A percentile compares a stretch with the other conserved stretches of the same genome.
These are phyloP conservation scores for Fusarium verrucosum DNA, from an alignment of 2,329 filamentous ascomycete genomes.

Conservation along the genomic window DNA sequence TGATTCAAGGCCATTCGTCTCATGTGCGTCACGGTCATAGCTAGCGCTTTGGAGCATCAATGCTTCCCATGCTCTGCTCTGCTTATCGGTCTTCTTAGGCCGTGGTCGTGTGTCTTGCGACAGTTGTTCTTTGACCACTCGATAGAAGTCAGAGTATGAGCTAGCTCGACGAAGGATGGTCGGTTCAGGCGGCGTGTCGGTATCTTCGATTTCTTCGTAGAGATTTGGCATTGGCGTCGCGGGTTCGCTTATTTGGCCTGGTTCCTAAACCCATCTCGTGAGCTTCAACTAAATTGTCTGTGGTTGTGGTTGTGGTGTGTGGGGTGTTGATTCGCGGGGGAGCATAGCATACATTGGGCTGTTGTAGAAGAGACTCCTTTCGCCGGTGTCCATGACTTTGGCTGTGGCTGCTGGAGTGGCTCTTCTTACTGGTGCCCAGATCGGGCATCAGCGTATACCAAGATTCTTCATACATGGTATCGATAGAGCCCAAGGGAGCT, in stretches of 20 bases:
- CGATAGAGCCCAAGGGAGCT: constrained; percentile 30
- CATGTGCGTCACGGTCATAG: constrained; percentile 37
- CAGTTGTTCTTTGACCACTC: constrained; percentile 66
- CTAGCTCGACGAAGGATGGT: constrained; percentile 72
- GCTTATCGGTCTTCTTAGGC: constrained; percentile 53
- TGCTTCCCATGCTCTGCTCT: constrained; percentile 61
- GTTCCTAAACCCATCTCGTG: constrained; percentile 56
- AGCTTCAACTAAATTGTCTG: constrained; percentile 40
- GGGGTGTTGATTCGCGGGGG: constrained; percentile 14
- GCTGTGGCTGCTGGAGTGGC: constrained; percentile 54
- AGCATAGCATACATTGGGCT: constrained; percentile 66
- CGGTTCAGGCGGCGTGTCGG: constrained; percentile 71
- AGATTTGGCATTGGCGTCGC: constrained; percentile 66
- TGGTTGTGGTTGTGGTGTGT: constrained; percentile 20
- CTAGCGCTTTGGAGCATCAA: constrained; percentile 49
- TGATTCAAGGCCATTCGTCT: constrained; percentile 31
- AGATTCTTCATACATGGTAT: constrained; percentile 80
- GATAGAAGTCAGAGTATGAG: constrained; percentile 80
- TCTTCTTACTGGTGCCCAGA: constrained; percentile 61
- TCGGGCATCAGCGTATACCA: constrained; percentile 83
- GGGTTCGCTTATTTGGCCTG: constrained; percentile 60
- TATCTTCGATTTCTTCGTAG: constrained; percentile 64
- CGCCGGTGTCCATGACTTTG: constrained; percentile 67
- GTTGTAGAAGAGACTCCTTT: constrained; percentile 74
- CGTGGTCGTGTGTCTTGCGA: constrained; percentile 58